phyloP scores from a whole-genome alignment of 2,329 filamentous ascomycete genomes.

The Leptographium procerum region DNA sequence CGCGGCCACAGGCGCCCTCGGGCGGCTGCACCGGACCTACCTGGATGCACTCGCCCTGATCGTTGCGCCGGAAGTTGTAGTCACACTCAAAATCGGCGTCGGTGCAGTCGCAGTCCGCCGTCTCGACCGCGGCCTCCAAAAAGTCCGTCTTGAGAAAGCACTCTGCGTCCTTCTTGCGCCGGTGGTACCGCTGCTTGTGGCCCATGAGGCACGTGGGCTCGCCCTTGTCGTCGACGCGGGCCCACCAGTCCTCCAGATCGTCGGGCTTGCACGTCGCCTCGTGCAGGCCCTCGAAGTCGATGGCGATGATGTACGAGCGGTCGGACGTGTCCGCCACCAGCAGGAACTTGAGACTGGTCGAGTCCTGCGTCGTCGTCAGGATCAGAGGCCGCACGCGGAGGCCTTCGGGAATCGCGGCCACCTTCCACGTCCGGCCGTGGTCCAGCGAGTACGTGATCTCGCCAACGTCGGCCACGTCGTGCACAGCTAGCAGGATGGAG shows the following conservation, averaged over 20 bases:
- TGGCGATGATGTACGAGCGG: slow-evolving; percentile 54
- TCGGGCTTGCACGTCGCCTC: slow-evolving; percentile 65
- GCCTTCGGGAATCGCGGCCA: slow-evolving; percentile 52
- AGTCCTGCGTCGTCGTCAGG: slow-evolving; percentile 83
- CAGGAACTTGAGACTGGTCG: slow-evolving; percentile 84
- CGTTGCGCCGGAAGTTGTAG: slow-evolving; percentile 67
- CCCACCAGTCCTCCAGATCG: slow-evolving; percentile 83
- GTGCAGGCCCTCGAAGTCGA: slow-evolving; percentile 76
- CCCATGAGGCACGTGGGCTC: slow-evolving; percentile 90
- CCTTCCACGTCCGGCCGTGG: slow-evolving; percentile 76
- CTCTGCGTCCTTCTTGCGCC: slow-evolving; percentile 76
- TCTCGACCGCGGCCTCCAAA: slow-evolving; percentile 60
- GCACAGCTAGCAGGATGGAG: slow-evolving; percentile 73
- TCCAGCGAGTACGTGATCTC: slow-evolving; percentile 70
- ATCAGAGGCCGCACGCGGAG: slow-evolving; percentile 59
- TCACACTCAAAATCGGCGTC: slow-evolving; percentile 90
- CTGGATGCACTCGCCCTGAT: slow-evolving; percentile 58
- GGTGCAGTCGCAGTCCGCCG: slow-evolving; percentile 69
- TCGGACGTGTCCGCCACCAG: slow-evolving; percentile 52
- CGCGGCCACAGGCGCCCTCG: slow-evolving; percentile 56
- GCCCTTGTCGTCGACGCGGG: slow-evolving; percentile 67
- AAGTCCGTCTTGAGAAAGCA: slow-evolving; percentile 86
- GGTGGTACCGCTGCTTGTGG: slow-evolving; percentile 75
- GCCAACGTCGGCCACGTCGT: slow-evolving; percentile 54
- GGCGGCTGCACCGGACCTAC: slow-evolving; percentile 53